Evolutionary conservation across 192 early-diverging fungal genomes (phyloP), one percentile per base, ranked within the genome.

Genomic region (Gorgonomyces haynaldii): DNA sequence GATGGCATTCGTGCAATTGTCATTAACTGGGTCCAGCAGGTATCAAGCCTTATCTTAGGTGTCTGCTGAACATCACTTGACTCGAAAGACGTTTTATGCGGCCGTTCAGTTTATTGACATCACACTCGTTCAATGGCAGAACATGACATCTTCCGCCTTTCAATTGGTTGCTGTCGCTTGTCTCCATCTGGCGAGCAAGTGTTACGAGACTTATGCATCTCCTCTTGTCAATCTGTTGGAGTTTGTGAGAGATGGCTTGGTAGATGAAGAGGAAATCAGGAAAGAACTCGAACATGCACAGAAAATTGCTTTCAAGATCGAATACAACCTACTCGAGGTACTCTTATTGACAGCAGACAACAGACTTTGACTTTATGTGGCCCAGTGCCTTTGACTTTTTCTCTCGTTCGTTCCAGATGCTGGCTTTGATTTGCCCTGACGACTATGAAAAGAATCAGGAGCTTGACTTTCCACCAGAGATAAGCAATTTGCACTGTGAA

Each of bases 271-370:
- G 24, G 26, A 15, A 2, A 49, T 26, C 23, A 23, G 28, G 8
- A 6, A 38, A 6, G 15, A 49, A 4, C 29, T 28, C 10, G 32
- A 6, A 3, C 16, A 35, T 1, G 46, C 31, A 20, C 22, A 49
- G 27, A 35, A 25, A 22, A 26, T 49, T 37, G 22, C 28, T 20
- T 15, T 49, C 10, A 49, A 49, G 20, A 26, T 13, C 16, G 46
- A 49, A 36, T 49, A 21, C 27, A 49, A 49, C 22, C 23, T 49
- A n/a, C 22, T 49, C 23, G n/a, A 28, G 46, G 46, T 49, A 49
- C n/a, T 6, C 20, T 22, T 19, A 20, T 15, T 36, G 9, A 8
- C 15, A 5, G 1, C 35, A 49, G 46, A 35, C 5, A 13, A 49
- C 28, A 26, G 24, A 49, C 4, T 49, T 20, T 20, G 21, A 49